These are phyloP conservation scores for Lagerstroemia speciosa DNA, from an alignment of 345 rosid genomes.

Conservation along the genomic window DNA sequence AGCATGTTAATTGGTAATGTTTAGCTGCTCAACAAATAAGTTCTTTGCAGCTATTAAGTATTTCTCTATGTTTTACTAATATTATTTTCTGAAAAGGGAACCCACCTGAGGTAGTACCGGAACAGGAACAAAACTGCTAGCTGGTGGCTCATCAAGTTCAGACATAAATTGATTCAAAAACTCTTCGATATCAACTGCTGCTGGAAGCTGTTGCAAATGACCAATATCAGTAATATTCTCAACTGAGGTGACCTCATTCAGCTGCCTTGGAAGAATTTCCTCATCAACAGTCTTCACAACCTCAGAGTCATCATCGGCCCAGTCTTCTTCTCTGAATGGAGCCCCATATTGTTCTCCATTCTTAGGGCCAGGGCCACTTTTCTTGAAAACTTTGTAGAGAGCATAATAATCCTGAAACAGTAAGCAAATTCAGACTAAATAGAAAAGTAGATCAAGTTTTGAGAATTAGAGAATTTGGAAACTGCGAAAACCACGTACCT, in stretches of 20 bases:
- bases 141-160: slow-evolving; percentile 15
- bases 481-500: slow-evolving; percentile 30
- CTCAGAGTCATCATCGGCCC: slow-evolving; percentile 49
- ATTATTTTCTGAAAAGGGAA: not conserved
- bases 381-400: slow-evolving; percentile 73
- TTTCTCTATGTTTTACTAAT: not conserved
- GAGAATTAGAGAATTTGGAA: not conserved
- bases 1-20: not conserved
- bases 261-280: slow-evolving; percentile 21
- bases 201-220: slow-evolving; percentile 17
- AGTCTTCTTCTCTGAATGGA: slow-evolving; percentile 79
- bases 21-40: not conserved
- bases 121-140: slow-evolving; percentile 4
- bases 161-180: slow-evolving; percentile 32
- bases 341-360: slow-evolving; percentile 97
- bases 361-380: slow-evolving; percentile 95
- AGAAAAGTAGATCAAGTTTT: not conserved
- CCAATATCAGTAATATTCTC: slow-evolving; percentile 13
- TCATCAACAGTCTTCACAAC: slow-evolving; percentile 12
- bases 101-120: slow-evolving; percentile 26
- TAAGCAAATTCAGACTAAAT: not conserved
- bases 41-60: not conserved
- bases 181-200: slow-evolving; percentile 38
- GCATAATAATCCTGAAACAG: slow-evolving; percentile 52
- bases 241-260: slow-evolving; percentile 17